Conservation (phyloP, 345 rosid species). For the Melaleuca quinquenervia region DNA sequence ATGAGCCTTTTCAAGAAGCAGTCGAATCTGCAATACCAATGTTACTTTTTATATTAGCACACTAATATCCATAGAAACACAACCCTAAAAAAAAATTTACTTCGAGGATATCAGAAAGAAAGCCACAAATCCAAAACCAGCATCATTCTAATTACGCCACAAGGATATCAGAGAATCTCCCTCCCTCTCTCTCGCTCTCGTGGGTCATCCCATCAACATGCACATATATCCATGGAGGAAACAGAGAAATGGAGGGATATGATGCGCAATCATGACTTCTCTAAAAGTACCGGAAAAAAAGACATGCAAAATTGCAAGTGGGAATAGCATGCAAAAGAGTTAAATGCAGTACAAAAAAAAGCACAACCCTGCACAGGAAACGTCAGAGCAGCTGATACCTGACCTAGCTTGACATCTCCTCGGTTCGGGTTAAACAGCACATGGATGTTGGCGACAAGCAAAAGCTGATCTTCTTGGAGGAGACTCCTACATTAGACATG, state of each 20-base stretch:
- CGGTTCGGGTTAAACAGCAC: slow-evolving; percentile 76
- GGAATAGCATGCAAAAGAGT: background rate
- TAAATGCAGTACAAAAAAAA: background rate
- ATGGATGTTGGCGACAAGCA: slow-evolving; percentile 72
- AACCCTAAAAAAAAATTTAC: background rate
- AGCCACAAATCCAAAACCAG: background rate
- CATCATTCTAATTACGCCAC: background rate
- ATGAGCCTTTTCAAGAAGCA: slow-evolving; percentile 71
- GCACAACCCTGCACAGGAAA: background rate
- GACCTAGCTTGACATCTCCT: slow-evolving; percentile 87
- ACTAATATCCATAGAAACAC: background rate
- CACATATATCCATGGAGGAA: background rate
- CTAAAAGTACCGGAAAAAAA: background rate
- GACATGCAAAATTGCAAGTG: background rate
- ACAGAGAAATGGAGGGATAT: background rate
- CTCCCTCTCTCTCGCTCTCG: background rate
- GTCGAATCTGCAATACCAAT: slow-evolving; percentile 40
- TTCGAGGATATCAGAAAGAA: background rate
- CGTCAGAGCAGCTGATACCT: slow-evolving; percentile 29
- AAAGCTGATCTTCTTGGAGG: slow-evolving; percentile 21
- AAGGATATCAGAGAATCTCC: background rate
- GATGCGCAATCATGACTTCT: background rate
- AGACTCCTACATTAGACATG: slow-evolving; percentile 16
- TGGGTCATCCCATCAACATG: background rate
- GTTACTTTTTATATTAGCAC: background rate